Conservation (phyloP, 202 grass and related monocot species). For the Setaria viridis region DNA sequence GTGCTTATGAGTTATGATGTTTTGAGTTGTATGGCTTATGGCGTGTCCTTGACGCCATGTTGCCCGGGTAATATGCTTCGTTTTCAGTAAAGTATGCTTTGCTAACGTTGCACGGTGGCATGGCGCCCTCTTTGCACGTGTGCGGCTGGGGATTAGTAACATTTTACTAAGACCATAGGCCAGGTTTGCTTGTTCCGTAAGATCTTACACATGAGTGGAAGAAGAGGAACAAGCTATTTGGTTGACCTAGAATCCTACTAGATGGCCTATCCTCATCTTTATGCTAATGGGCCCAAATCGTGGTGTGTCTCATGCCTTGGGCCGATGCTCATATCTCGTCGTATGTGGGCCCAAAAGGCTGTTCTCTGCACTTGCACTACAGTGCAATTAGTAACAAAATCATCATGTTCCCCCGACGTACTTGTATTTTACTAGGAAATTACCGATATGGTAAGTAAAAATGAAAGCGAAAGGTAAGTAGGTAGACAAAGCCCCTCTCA, state of each 20-base stretch:
- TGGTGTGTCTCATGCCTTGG: not conserved
- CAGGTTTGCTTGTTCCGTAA: constrained; percentile 9
- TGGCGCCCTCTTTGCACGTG: not conserved
- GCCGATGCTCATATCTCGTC: not conserved
- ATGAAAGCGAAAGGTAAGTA: not conserved
- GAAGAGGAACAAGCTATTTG: too few relatives aligned
- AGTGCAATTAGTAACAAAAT: not conserved
- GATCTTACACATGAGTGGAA: not conserved
- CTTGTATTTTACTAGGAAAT: not conserved
- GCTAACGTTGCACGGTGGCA: not conserved
- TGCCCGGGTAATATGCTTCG: constrained; percentile 15
- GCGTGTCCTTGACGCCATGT: not conserved
- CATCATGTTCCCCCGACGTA: not conserved
- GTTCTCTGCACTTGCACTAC: not conserved
- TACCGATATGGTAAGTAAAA: not conserved
- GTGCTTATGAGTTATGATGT: not conserved
- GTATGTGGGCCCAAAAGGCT: not conserved
- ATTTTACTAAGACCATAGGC: not conserved
- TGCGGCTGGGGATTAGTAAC: not conserved
- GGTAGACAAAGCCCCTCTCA: not conserved
- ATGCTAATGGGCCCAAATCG: not conserved
- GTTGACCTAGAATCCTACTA: not conserved
- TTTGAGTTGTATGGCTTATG: not conserved
- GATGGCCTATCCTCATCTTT: too few relatives aligned
- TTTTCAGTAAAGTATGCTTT: constrained; percentile 12